A percentile compares a stretch with the other conserved stretches of the same genome.
phyloP scores from a whole-genome alignment of 2,329 filamentous ascomycete species.

The Aphanoascus verrucosus region DNA sequence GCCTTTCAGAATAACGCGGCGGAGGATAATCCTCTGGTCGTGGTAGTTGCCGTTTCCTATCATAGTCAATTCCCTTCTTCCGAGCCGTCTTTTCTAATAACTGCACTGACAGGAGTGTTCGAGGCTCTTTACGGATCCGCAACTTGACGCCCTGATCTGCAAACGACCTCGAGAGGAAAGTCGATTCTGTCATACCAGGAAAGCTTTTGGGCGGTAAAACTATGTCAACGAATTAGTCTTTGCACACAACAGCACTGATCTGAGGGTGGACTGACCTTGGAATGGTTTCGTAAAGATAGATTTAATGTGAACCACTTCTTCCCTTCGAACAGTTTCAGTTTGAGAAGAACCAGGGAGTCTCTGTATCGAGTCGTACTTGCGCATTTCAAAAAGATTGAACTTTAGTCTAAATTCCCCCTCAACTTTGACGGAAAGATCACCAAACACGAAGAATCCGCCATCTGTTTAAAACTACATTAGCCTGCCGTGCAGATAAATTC shows the following conservation, averaged over 20 bases:
- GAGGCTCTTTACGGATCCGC: constrained; percentile 70
- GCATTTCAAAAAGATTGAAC: constrained; percentile 69
- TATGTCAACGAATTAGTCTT: constrained; percentile 14
- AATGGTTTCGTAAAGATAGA: constrained; percentile 56
- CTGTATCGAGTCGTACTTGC: constrained; percentile 37
- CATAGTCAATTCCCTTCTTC: constrained; percentile 15
- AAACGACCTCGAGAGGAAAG: constrained; percentile 67
- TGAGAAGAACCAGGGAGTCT: background rate
- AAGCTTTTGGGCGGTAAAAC: constrained; percentile 53
- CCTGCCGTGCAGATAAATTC: background rate
- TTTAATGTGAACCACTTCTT: constrained; percentile 43
- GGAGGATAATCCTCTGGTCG: constrained; percentile 31
- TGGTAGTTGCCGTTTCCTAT: constrained; percentile 31
- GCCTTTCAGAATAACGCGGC: constrained; percentile 5
- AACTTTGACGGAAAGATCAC: constrained; percentile 68
- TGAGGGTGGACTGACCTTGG: constrained; percentile 43
- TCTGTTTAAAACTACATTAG: constrained; percentile 36
- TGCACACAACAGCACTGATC: too few species aligned
- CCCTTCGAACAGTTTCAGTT: constrained; percentile 18
- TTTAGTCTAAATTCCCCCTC: constrained; percentile 62
- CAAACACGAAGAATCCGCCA: constrained; percentile 83
- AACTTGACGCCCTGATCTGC: constrained; percentile 79
- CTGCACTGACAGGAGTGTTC: constrained; percentile 39
- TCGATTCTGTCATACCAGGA: constrained; percentile 70
- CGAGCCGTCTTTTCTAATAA: background rate